Base-by-base conservation (phyloP, 495 filamentous ascomycete genomes). In the Aspergillus biplanus region DNA sequence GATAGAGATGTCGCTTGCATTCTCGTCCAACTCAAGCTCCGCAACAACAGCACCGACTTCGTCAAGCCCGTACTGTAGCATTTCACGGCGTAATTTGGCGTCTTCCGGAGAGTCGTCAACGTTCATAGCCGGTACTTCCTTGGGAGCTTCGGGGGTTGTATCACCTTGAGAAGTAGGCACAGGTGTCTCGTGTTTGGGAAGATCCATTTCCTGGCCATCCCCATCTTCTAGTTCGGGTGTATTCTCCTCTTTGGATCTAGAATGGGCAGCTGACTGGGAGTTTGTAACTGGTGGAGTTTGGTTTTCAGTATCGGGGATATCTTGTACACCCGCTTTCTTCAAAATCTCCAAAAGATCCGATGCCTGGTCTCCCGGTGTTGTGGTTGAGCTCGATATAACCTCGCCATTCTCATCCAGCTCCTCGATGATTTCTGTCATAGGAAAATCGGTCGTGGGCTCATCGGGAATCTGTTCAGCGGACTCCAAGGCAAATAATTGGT, bases 361-460 rank as follows among this genome's bases (percentile, higher is more conserved):
- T 49, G 87, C 82, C 7, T 80, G 75, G 49, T 89, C 83, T 18
- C 85, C 86, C 0, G 91, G 86, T 1, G 71, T 83, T 11, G 86
- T 85, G 7, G 86, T 77, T 33, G 79, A 81, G 58, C 78, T 87
- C 0, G 84, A 88, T 34, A 97, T 78, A 11, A 98, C 83, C 68
- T 97, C 94, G 16, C 86, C 95, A 16, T 97, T 88, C 18, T 97
- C 94, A 72, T 99, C 95, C 50, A 99, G 79, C 76, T 97, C 89
- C 73, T 99, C 94, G 47, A 87, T 75, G 62, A 99, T 97, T 57
- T 97, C 94, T 21, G 86, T 90, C 56, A 97, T 82, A 4, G 92
- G 89, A 50, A 93, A 72, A 62, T 88, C 75, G 11, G 67, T 56
- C 8, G 63, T 67, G 8, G 59, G 54, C 42, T 71, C 69, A 0